Evolutionary conservation across 257 asterid species (phyloP).

Genomic region (Asclepias syriaca): DNA sequence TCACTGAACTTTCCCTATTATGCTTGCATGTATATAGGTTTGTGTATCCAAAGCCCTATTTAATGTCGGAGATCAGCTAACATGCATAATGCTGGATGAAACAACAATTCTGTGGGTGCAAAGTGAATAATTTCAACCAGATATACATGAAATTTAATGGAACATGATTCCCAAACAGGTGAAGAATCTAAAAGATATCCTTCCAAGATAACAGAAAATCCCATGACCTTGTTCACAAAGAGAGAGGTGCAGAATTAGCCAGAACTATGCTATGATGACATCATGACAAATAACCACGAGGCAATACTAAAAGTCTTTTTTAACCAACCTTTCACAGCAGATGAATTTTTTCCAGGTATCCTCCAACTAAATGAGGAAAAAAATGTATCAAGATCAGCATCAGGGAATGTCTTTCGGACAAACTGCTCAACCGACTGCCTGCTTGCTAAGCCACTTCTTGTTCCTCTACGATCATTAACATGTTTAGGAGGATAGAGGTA

Average conservation of each 20-base stretch:
- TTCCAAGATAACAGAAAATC: neutral
- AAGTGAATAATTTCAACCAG: neutral
- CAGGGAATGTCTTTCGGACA: conserved; percentile 47
- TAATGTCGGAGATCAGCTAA: neutral
- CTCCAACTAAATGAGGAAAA: conserved; percentile 84
- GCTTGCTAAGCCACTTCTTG: conserved; percentile 44
- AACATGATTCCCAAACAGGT: neutral
- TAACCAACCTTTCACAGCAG: conserved; percentile 35
- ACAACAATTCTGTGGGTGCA: neutral
- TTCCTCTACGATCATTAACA: conserved; percentile 28
- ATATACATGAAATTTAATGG: neutral
- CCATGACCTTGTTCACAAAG: neutral
- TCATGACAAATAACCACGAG: neutral
- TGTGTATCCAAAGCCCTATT: neutral
- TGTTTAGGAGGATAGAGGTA: conserved; percentile 58
- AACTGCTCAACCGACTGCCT: conserved; percentile 52
- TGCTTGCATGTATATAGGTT: neutral
- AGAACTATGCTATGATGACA: neutral
- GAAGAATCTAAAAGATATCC: neutral
- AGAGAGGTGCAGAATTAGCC: neutral
- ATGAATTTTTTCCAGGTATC: conserved; percentile 44
- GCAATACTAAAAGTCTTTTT: neutral
- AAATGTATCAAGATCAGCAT: conserved; percentile 45
- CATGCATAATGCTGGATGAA: neutral
- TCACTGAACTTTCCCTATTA: neutral